Percentiles rank a stretch among this genome's conserved stretches.
Conservation (phyloP, 2,329 filamentous ascomycete genomes). For the Sporothrix brunneoviolacea region DNA sequence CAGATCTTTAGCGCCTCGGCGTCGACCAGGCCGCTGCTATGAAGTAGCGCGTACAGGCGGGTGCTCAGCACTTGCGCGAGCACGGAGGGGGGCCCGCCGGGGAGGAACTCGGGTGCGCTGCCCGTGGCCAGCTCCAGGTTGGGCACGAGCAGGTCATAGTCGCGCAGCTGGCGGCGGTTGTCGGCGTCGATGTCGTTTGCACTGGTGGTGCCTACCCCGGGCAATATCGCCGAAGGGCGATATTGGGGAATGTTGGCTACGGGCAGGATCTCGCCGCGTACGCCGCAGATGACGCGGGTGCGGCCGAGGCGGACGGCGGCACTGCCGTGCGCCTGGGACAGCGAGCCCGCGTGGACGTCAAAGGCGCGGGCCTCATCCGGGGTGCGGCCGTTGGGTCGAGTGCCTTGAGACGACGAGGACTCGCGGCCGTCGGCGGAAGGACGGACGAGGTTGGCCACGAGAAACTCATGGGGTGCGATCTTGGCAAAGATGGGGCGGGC, state of each 20-base stretch:
- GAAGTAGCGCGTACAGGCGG: constrained; percentile 68
- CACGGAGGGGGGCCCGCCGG: constrained; percentile 71
- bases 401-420: constrained; percentile 34
- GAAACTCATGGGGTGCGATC: constrained; percentile 80
- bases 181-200: constrained; percentile 14
- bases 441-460: constrained; percentile 75
- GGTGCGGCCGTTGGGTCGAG: constrained; percentile 74
- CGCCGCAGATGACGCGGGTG: constrained; percentile 89
- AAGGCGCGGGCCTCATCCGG: constrained; percentile 63
- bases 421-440: constrained; percentile 33
- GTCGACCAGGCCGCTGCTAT: constrained; percentile 61
- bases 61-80: constrained; percentile 82
- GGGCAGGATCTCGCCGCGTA: constrained; percentile 77
- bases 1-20: constrained; percentile 66
- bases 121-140: constrained; percentile 92
- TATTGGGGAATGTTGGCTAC: constrained; percentile 67
- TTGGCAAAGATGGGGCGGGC: constrained; percentile 73
- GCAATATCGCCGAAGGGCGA: constrained; percentile 34
- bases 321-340: constrained; percentile 85
- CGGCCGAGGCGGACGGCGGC: constrained; percentile 82
- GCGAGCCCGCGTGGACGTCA: constrained; percentile 73
- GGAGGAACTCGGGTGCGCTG: constrained; percentile 76
- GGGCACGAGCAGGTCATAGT: constrained; percentile 74
- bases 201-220: not conserved
- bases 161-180: constrained; percentile 42